Evolutionary conservation across 345 rosid genomes (phyloP).

Genomic region (Citrus unshiu): DNA sequence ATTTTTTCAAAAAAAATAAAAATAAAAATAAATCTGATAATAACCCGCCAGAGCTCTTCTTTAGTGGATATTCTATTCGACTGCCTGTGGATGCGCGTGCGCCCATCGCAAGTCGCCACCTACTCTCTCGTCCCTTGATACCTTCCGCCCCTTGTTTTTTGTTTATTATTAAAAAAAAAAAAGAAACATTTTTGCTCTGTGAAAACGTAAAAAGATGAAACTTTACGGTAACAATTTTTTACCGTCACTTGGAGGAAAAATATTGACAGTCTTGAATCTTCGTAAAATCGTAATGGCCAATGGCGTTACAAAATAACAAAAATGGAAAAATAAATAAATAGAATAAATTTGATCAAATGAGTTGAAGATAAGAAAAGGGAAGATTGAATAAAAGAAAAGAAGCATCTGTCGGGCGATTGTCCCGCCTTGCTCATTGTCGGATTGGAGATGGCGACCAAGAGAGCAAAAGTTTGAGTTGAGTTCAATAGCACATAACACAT

Average conservation of each 20-base stretch:
- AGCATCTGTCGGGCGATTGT: not conserved
- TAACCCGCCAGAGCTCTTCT: not conserved
- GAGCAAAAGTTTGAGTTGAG: not conserved
- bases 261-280: too few relatives aligned
- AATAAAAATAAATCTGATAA: too few relatives aligned
- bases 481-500: too few relatives aligned
- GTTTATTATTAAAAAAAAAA: not conserved
- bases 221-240: too few relatives aligned
- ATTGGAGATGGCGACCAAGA: not conserved
- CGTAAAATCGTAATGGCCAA: too few relatives aligned
- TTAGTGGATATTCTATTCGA: conserved; percentile 17
- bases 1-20: not conserved
- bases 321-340: not conserved
- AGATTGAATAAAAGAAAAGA: not conserved
- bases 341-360: not conserved
- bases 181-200: too few relatives aligned
- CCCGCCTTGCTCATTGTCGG: not conserved
- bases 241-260: too few relatives aligned
- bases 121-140: not conserved
- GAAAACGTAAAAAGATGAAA: too few relatives aligned
- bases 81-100: conserved; percentile 6
- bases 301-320: too few relatives aligned
- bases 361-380: not conserved
- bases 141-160: not conserved
- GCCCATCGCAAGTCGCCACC: conserved; percentile 23